phyloP scores from a whole-genome alignment of 129 eudicot species.

The carrot (Daucus carota) region DNA sequence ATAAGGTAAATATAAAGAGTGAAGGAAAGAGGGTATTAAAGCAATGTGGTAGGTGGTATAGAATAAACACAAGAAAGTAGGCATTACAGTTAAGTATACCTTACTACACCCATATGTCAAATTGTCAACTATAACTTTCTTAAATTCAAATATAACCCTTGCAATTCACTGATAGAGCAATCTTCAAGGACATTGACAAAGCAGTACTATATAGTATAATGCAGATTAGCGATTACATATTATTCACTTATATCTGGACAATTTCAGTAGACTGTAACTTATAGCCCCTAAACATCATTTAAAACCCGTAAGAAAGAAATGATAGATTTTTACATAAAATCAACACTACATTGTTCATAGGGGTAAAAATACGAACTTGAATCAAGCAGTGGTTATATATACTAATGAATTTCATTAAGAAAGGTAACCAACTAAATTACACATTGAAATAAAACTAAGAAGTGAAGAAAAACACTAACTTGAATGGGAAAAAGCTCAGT shows the following conservation, averaged over 20 bases:
- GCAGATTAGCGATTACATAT: background rate
- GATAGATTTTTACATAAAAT: background rate
- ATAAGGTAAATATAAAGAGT: background rate
- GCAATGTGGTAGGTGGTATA: background rate
- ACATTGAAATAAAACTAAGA: background rate
- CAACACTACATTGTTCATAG: background rate
- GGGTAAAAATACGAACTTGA: background rate
- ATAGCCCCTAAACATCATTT: background rate
- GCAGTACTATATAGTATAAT: too few species aligned
- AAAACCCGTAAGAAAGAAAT: background rate
- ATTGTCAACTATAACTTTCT: background rate
- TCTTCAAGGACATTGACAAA: too few species aligned
- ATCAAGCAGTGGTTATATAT: background rate
- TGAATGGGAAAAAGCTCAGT: slow-evolving; percentile 84
- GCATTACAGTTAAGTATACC: background rate
- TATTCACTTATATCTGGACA: background rate
- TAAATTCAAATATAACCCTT: background rate
- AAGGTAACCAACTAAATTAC: background rate
- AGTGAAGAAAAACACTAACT: slow-evolving; percentile 23
- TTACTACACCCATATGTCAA: background rate
- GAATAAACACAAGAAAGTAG: background rate
- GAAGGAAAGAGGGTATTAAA: background rate
- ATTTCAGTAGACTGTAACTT: background rate
- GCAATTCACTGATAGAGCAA: too few species aligned
- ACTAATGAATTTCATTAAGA: background rate